These are phyloP conservation scores for Xylaria sp. DNA, from an alignment of 2,329 filamentous ascomycete genomes.

Conservation along the genomic window DNA sequence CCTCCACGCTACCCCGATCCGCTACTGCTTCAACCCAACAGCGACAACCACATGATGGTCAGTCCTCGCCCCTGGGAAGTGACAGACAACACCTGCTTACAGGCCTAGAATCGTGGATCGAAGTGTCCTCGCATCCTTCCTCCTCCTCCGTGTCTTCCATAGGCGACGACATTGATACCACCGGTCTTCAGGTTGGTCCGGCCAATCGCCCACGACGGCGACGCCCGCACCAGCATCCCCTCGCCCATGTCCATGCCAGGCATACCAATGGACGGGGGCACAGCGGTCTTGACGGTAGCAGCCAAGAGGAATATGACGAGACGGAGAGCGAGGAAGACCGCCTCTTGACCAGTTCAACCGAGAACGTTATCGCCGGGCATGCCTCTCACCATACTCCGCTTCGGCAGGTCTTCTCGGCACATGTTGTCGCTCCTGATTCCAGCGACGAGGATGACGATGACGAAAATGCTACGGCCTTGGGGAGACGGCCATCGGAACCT, in stretches of 20 bases:
- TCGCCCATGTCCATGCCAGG: conserved; percentile 33
- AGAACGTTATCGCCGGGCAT: conserved; percentile 50
- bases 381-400: conserved; percentile 43
- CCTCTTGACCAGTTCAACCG: conserved; percentile 63
- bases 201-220: conserved; percentile 66
- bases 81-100: conserved; percentile 33
- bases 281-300: conserved; percentile 61
- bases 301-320: conserved; percentile 94
- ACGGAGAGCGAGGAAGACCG: conserved; percentile 88
- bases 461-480: conserved; percentile 83
- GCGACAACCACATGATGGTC: conserved; percentile 39
- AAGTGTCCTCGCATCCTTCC: conserved; percentile 89
- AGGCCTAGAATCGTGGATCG: conserved; percentile 87
- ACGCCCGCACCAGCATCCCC: conserved; percentile 47
- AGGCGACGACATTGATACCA: conserved; percentile 88
- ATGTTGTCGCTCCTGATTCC: conserved; percentile 49
- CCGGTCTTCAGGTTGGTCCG: conserved; percentile 77
- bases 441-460: conserved; percentile 65
- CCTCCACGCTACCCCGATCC: conserved; percentile 20
- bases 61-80: conserved; percentile 23
- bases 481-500: conserved; percentile 56
- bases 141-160: conserved; percentile 90
- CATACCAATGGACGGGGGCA: conserved; percentile 45
- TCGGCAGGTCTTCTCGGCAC: conserved; percentile 44
- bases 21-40: conserved; percentile 28